phyloP scores from a whole-genome alignment of 2,329 filamentous ascomycete genomes.

The Colletotrichum graminicola region DNA sequence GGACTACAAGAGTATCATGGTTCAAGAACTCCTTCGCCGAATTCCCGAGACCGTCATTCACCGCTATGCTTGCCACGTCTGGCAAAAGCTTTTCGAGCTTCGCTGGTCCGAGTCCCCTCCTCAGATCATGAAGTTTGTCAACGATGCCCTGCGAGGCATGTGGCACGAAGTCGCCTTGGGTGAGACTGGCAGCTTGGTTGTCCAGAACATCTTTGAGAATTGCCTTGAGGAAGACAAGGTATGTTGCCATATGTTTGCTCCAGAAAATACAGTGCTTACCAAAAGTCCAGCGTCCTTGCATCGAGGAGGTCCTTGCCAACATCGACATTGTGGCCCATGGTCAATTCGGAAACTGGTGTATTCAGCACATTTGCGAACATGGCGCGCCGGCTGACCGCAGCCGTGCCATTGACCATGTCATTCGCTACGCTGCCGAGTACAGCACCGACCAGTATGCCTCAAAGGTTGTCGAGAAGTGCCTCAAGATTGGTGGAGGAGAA shows the following conservation, averaged over 20 bases:
- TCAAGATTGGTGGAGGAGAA: conserved; percentile 93
- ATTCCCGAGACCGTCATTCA: conserved; percentile 99
- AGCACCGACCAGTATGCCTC: conserved; percentile 99
- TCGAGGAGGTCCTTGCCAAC: conserved; percentile 94
- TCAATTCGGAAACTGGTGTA: conserved; percentile 99
- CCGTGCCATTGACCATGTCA: conserved; percentile 94
- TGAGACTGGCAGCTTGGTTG: conserved; percentile 96
- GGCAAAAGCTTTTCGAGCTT: conserved; percentile 99
- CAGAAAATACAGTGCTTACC: conserved; percentile 37
- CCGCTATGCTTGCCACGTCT: conserved; percentile 98
- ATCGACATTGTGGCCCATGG: conserved; percentile 97
- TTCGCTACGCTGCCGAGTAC: conserved; percentile 93
- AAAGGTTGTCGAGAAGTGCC: conserved; percentile 98
- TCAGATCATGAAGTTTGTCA: conserved; percentile 98
- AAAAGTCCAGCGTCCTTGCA: conserved; percentile 83
- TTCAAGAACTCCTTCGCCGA: conserved; percentile 93
- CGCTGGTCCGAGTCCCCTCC: conserved; percentile 95
- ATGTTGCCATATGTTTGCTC: conserved; percentile 46
- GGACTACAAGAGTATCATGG: conserved; percentile 98
- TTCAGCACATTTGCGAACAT: conserved; percentile 98
- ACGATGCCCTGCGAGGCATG: conserved; percentile 94
- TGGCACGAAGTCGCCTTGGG: conserved; percentile 98
- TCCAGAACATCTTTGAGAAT: conserved; percentile 99
- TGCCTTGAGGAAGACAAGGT: conserved; percentile 99
- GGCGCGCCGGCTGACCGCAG: conserved; percentile 91